Conservation (phyloP, 352 stramenopile species). For the Globisporangium uncinulatum region DNA sequence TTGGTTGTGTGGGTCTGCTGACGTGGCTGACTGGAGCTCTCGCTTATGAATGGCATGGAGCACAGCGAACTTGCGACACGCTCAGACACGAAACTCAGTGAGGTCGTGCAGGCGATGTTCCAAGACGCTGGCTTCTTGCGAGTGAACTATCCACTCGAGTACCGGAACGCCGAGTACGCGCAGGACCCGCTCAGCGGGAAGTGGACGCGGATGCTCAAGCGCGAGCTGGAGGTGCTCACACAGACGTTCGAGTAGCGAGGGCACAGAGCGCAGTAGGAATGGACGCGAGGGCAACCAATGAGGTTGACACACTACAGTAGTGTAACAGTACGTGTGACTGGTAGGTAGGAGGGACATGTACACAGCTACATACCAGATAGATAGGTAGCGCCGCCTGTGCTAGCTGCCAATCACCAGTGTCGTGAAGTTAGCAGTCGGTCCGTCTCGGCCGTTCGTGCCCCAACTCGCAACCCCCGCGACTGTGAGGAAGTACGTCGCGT, state of each 20-base stretch:
- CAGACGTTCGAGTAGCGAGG: slow-evolving; percentile 9
- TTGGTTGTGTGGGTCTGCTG: slow-evolving; percentile 13
- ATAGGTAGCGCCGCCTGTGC: neutral
- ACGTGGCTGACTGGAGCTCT: neutral
- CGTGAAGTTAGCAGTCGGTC: slow-evolving; percentile 66
- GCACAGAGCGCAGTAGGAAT: too few relatives aligned
- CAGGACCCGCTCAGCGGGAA: slow-evolving; percentile 33
- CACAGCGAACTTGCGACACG: slow-evolving; percentile 31
- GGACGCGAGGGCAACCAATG: too few relatives aligned
- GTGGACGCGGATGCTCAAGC: slow-evolving; percentile 35
- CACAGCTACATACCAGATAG: slow-evolving; percentile 2
- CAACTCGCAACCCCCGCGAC: slow-evolving; percentile 61
- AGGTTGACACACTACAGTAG: neutral
- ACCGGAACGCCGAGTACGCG: slow-evolving; percentile 51
- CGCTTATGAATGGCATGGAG: slow-evolving; percentile 5
- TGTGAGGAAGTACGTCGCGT: slow-evolving; percentile 68
- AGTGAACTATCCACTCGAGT: slow-evolving; percentile 52
- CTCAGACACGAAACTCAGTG: slow-evolving; percentile 32
- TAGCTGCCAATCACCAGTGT: slow-evolving; percentile 20
- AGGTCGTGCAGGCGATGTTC: slow-evolving; percentile 61
- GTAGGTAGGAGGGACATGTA: too few relatives aligned
- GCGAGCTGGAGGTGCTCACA: neutral
- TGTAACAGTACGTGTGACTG: too few relatives aligned
- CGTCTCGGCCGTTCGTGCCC: slow-evolving; percentile 49
- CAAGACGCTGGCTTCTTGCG: slow-evolving; percentile 52